phyloP scores from a whole-genome alignment of 371 early-diverging fungal genomes.

The Apophysomyces sp. region DNA sequence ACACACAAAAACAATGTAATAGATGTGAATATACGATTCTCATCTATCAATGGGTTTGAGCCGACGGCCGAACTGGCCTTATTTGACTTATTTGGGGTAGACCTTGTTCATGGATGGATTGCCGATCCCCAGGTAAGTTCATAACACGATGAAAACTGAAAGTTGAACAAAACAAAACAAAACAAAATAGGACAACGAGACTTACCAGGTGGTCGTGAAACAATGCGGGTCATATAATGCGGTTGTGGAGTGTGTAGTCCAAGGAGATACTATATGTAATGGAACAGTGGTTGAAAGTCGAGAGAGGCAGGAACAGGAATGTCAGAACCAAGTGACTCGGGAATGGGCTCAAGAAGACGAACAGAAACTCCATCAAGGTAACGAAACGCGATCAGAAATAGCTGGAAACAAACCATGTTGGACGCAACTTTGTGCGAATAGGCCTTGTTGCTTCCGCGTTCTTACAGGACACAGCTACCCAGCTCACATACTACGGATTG shows the following conservation, averaged over 20 bases:
- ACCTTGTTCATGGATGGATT: conserved; percentile 90
- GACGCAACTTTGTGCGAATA: conserved; percentile 7
- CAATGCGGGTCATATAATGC: conserved; percentile 71
- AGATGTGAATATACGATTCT: conserved; percentile 87
- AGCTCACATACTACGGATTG: conserved; percentile 84
- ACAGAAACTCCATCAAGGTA: conserved; percentile 33
- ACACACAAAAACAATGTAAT: too few species aligned
- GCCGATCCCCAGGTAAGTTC: conserved; percentile 64
- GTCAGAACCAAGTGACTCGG: background rate
- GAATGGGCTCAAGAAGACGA: conserved; percentile 24
- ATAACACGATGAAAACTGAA: background rate
- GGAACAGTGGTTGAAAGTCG: conserved; percentile 32
- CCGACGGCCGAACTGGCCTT: conserved; percentile 70
- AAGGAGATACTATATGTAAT: conserved; percentile 56
- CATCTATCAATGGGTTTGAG: conserved; percentile 77
- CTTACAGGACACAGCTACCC: conserved; percentile 74
- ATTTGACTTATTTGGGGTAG: conserved; percentile 80
- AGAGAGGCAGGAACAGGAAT: background rate
- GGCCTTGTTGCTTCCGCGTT: conserved; percentile 65
- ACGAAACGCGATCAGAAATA: background rate
- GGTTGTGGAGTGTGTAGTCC: conserved; percentile 77
- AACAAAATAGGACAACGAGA: conserved; percentile 43
- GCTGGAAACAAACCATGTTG: background rate
- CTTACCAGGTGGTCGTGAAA: conserved; percentile 54
- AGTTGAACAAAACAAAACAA: background rate